Evolutionary conservation across 768 basidiomycete genomes (phyloP), one percentile per base, ranked within the genome.

Genomic region (Chalciporus piperatus): DNA sequence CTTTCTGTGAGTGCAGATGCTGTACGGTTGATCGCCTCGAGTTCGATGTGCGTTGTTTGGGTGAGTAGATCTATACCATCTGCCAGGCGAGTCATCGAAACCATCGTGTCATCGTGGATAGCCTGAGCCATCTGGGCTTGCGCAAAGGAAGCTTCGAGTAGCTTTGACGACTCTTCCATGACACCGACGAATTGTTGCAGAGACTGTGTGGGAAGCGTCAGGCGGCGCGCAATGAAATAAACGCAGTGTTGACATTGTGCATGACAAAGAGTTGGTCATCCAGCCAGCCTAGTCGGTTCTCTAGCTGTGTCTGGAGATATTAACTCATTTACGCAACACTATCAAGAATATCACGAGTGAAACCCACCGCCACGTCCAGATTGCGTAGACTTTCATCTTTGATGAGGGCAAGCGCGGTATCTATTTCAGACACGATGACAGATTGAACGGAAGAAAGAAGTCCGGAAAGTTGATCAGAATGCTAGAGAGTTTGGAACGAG

Each of bases 21-120:
- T 19, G 82, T 77, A 17, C 62, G 70, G 43, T 77, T 80, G 48
- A 84, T 75, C 50, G 70, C 72, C 47, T 72, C 67, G 33, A 84
- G 63, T 55, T 80, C 79, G 14, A 57, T 50, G 19, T 70, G 72
- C 3, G 78, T 71, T 10, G 68, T 71, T 28, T 61, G 58, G 1
- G 74, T 71, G 19, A 82, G 62, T 11, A 68, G 63, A 8, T 67
- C 54, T 22, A 83, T 56, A 0, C 69, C 63, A 19, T 66, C 59
- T 10, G 60, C 64, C 9, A 83, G 71, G 10, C 59, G 58, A 14
- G 57, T 47, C 41, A 74, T 74, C 19, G 75, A 71, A 30, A 59
- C 49, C 7, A 69, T 56, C 5, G 72, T 67, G 20, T 74, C 67
- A 25, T 54, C 57, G 49, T 82, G 81, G 28, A 68, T 61, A 4